Percentiles rank a stretch among this genome's conserved stretches.
Conservation (phyloP, 495 filamentous ascomycete species). For the Aspergillus leporis region DNA sequence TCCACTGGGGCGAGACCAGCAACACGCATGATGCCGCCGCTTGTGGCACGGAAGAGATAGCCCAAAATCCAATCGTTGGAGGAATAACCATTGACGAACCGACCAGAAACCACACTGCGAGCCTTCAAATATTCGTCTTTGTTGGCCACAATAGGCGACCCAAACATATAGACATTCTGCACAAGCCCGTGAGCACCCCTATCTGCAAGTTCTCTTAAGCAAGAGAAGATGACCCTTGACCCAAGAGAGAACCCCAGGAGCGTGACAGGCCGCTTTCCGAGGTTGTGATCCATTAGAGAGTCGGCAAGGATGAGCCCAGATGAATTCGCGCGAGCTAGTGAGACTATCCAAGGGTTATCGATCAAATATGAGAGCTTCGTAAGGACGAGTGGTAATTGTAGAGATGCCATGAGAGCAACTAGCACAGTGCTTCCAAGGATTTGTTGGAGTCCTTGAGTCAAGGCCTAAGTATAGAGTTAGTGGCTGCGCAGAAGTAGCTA, state of each 20-base stretch:
- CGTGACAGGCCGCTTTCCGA: conserved; percentile 88
- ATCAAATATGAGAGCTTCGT: conserved; percentile 96
- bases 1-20: conserved; percentile 86
- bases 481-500: background rate
- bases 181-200: conserved; percentile 89
- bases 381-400: conserved; percentile 90
- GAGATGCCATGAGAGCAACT: conserved; percentile 82
- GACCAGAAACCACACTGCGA: conserved; percentile 77
- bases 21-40: conserved; percentile 86
- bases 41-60: conserved; percentile 93
- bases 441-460: conserved; percentile 96
- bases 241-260: conserved; percentile 97
- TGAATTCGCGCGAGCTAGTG: conserved; percentile 80
- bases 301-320: conserved; percentile 95
- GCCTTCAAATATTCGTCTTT: conserved; percentile 86
- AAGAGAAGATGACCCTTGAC: conserved; percentile 88
- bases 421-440: conserved; percentile 89
- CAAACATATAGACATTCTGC: conserved; percentile 95
- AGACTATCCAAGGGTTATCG: conserved; percentile 97
- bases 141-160: conserved; percentile 87
- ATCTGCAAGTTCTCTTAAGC: conserved; percentile 80
- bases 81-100: conserved; percentile 94
- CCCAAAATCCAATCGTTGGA: conserved; percentile 97
- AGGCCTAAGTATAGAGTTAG: conserved; percentile 57
- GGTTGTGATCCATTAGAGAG: conserved; percentile 86